phyloP scores from a whole-genome alignment of 2,329 filamentous ascomycete genomes.

The Phyllosticta paracitricarpa region DNA sequence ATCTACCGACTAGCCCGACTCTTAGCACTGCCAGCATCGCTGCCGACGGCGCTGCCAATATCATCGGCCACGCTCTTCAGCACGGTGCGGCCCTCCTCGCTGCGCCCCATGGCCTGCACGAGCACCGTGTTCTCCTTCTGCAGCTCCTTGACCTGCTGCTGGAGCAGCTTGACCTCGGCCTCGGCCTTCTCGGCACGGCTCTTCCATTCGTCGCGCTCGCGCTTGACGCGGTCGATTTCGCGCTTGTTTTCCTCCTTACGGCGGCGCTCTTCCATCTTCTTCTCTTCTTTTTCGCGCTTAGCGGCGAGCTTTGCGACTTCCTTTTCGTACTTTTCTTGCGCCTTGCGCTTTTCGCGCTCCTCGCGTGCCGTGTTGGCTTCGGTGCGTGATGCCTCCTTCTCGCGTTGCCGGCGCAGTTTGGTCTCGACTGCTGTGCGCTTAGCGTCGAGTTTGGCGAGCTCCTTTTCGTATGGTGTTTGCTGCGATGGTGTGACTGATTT shows the following conservation, averaged over 20 bases:
- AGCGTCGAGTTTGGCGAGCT: constrained; percentile 53
- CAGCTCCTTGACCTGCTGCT: constrained; percentile 43
- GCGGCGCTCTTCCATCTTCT: constrained; percentile 55
- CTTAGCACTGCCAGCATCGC: constrained; percentile 13
- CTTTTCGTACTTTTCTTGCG: constrained; percentile 30
- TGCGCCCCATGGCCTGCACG: constrained; percentile 34
- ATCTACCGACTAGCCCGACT: constrained; percentile 1
- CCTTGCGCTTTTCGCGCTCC: constrained; percentile 40
- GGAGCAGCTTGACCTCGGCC: constrained; percentile 40
- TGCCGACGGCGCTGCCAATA: constrained; percentile 14
- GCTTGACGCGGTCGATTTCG: constrained; percentile 36
- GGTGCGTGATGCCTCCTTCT: constrained; percentile 35
- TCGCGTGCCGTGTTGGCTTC: constrained; percentile 43
- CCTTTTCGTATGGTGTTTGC: constrained; percentile 44
- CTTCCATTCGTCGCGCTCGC: constrained; percentile 39
- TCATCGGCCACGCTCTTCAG: constrained; percentile 23
- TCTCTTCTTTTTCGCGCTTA: constrained; percentile 54
- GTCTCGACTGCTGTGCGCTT: constrained; percentile 47
- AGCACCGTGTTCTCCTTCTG: constrained; percentile 49
- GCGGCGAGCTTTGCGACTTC: constrained; percentile 54
- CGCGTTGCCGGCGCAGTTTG: constrained; percentile 47
- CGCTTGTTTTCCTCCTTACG: constrained; percentile 48
- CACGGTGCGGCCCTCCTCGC: constrained; percentile 24
- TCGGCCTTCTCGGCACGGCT: constrained; percentile 37
- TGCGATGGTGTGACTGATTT: constrained; percentile 2